Conservation (phyloP, 2,329 filamentous ascomycete species). For the Fusarium xyrophilum region DNA sequence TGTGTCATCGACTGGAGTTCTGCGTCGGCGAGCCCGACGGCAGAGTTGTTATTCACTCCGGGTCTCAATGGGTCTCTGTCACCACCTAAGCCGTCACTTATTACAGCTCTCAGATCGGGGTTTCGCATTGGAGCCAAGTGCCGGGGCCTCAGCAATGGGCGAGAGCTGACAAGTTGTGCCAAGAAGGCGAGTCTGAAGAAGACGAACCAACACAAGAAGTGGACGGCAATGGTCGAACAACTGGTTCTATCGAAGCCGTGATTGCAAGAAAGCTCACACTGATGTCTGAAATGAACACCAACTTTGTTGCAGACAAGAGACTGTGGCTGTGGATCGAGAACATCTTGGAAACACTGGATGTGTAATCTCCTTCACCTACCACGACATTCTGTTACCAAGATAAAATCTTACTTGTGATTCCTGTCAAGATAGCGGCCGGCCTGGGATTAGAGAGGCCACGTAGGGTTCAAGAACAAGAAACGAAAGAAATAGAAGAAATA, state of each 20-base stretch:
- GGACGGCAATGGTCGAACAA: fast-evolving
- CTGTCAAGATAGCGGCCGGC: fast-evolving
- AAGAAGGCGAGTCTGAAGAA: not conserved
- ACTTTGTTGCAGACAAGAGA: not conserved
- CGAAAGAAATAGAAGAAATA: not conserved
- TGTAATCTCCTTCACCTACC: not conserved
- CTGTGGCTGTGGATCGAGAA: not conserved
- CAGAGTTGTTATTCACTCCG: not conserved
- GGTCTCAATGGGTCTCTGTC: not conserved
- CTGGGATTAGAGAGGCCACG: fast-evolving
- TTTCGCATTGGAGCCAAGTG: fast-evolving
- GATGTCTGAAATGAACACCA: not conserved
- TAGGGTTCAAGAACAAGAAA: not conserved
- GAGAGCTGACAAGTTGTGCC: not conserved
- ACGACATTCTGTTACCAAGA: fast-evolving
- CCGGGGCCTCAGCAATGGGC: not conserved
- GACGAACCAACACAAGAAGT: fast-evolving
- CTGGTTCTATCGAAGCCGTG: not conserved
- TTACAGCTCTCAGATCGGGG: not conserved
- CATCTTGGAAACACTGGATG: no score
- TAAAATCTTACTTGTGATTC: no score
- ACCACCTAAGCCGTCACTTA: fast-evolving
- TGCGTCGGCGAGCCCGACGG: not conserved
- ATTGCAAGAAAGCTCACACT: not conserved
- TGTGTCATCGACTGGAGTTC: not conserved